Evolutionary conservation across 1,284 basidiomycete genomes (phyloP).

Genomic region (Cutaneotrichosporon daszewskae): DNA sequence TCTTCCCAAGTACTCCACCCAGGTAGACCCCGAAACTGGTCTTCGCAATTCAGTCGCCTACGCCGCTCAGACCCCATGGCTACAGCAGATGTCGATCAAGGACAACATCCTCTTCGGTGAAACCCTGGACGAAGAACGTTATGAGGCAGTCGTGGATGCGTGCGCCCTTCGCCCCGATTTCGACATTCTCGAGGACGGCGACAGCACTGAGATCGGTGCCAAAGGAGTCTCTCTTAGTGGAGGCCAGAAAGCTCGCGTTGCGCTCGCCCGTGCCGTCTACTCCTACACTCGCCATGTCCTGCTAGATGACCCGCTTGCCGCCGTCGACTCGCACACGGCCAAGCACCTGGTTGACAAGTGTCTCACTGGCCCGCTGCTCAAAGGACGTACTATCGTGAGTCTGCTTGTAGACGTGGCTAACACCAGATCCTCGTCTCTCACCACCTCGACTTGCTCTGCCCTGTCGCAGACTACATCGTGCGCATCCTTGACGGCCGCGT

Average conservation of each 20-base stretch:
- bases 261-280: slow-evolving; percentile 52
- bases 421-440: slow-evolving; percentile 71
- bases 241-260: slow-evolving; percentile 73
- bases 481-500: slow-evolving; percentile 61
- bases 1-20: slow-evolving; percentile 60
- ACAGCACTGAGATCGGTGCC: slow-evolving; percentile 63
- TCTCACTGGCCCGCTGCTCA: slow-evolving; percentile 59
- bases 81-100: slow-evolving; percentile 56
- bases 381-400: slow-evolving; percentile 58
- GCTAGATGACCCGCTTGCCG: slow-evolving; percentile 81
- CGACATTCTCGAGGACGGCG: slow-evolving; percentile 69
- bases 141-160: slow-evolving; percentile 66
- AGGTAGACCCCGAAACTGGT: slow-evolving; percentile 57
- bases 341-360: slow-evolving; percentile 64
- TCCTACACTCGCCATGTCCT: slow-evolving; percentile 60
- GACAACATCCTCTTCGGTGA: slow-evolving; percentile 67
- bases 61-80: slow-evolving; percentile 77
- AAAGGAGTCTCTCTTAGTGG: slow-evolving; percentile 66
- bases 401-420: background rate
- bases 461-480: slow-evolving; percentile 58
- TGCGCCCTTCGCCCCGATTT: slow-evolving; percentile 67
- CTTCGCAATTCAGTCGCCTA: slow-evolving; percentile 73
- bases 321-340: slow-evolving; percentile 84
- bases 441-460: slow-evolving; percentile 67
- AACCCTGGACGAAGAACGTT: slow-evolving; percentile 59